These are phyloP conservation scores for Xylariaceae sp. DNA, from an alignment of 2,329 filamentous ascomycete species.

Conservation along the genomic window DNA sequence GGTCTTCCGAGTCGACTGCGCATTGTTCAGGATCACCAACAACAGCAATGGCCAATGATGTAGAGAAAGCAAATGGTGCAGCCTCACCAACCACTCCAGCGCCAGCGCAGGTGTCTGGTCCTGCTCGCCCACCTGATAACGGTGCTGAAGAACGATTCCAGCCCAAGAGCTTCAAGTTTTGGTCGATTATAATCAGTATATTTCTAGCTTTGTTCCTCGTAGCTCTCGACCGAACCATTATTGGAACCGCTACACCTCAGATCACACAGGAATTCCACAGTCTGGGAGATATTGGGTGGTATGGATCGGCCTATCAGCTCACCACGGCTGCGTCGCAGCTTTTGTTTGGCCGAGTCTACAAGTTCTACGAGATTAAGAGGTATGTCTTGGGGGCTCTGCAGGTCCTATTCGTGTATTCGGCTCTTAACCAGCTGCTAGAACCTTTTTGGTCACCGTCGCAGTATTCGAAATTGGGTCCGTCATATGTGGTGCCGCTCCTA, in stretches of 20 bases:
- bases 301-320: slow-evolving; percentile 66
- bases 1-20: slow-evolving; percentile 22
- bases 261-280: slow-evolving; percentile 65
- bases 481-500: slow-evolving; percentile 59
- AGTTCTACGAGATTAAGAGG: slow-evolving; percentile 58
- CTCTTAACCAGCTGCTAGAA: slow-evolving; percentile 35
- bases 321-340: slow-evolving; percentile 62
- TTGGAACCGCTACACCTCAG: slow-evolving; percentile 59
- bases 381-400: slow-evolving; percentile 35
- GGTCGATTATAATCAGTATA: slow-evolving; percentile 60
- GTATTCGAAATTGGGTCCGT: slow-evolving; percentile 61
- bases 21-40: slow-evolving; percentile 6
- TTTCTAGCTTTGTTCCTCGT: slow-evolving; percentile 63
- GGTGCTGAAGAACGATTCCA: slow-evolving; percentile 51
- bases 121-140: slow-evolving; percentile 1
- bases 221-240: slow-evolving; percentile 63
- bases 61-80: slow-evolving; percentile 21
- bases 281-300: slow-evolving; percentile 68
- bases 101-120: slow-evolving; percentile 1
- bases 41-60: slow-evolving; percentile 23
- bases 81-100: not conserved
- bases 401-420: not conserved
- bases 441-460: slow-evolving; percentile 54
- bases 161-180: slow-evolving; percentile 60
- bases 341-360: slow-evolving; percentile 60